These are phyloP conservation scores for Cucurbita moschata DNA, from an alignment of 306 rosid genomes.

Conservation along the genomic window DNA sequence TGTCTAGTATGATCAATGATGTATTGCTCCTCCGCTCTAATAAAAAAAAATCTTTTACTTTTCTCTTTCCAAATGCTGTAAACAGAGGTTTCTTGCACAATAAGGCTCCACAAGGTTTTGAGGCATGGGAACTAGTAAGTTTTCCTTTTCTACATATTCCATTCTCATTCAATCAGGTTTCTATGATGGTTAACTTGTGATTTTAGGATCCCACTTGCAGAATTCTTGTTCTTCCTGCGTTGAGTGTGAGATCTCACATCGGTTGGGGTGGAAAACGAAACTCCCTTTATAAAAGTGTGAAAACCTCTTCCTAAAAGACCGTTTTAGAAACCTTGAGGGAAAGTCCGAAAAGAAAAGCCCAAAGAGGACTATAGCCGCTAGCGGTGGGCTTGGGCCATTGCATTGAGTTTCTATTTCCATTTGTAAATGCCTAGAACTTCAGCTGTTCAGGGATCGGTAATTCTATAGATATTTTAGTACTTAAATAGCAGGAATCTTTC, in stretches of 20 bases:
- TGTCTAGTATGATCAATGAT: background rate
- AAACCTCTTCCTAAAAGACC: too few species aligned
- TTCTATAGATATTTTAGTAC: background rate
- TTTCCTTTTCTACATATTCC: conserved; percentile 2
- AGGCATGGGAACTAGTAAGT: conserved; percentile 91
- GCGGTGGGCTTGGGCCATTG: too few species aligned
- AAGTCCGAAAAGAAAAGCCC: too few species aligned
- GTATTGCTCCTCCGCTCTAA: background rate
- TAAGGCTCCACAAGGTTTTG: conserved; percentile 25
- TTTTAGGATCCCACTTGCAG: background rate
- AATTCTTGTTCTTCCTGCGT: background rate
- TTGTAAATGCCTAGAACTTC: background rate
- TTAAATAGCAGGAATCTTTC: background rate
- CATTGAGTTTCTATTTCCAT: background rate
- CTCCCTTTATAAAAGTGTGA: too few species aligned
- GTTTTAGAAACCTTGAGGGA: too few species aligned
- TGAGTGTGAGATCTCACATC: background rate
- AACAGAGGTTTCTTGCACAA: conserved; percentile 42
- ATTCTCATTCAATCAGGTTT: background rate
- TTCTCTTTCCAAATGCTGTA: background rate
- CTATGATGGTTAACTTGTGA: background rate
- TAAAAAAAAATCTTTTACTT: conserved; percentile 5
- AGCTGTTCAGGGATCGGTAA: background rate
- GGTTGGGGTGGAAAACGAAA: too few species aligned
- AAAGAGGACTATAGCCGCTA: too few species aligned